Percentiles rank a stretch among this genome's conserved stretches.
Conservation (phyloP, 169 alveolate species). For the Eimeria sp. region DNA sequence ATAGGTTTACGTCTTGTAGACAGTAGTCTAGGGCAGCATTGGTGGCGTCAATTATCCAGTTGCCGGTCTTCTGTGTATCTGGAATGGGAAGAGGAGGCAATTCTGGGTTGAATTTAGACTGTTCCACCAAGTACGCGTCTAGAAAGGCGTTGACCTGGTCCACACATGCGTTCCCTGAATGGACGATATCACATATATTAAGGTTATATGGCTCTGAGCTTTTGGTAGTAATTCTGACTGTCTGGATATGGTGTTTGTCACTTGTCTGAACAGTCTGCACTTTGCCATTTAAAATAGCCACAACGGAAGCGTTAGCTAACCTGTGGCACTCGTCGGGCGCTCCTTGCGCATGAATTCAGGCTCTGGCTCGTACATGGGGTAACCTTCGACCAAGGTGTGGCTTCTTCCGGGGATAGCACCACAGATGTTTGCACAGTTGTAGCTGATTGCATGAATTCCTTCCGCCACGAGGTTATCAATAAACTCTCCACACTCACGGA, state of each 20-base stretch:
- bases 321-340: slow-evolving; percentile 80
- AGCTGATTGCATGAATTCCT: slow-evolving; percentile 65
- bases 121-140: slow-evolving; percentile 78
- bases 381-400: slow-evolving; percentile 73
- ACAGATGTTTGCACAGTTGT: slow-evolving; percentile 6
- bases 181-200: neutral
- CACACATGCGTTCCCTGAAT: slow-evolving; percentile 76
- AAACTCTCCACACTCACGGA: slow-evolving; percentile 74
- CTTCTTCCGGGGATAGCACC: slow-evolving; percentile 43
- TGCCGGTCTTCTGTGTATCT: slow-evolving; percentile 80
- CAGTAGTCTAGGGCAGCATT: slow-evolving; percentile 78
- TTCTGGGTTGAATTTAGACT: neutral
- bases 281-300: neutral
- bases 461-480: slow-evolving; percentile 78
- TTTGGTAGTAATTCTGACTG: neutral
- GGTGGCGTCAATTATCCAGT: slow-evolving; percentile 80
- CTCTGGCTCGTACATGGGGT: slow-evolving; percentile 82
- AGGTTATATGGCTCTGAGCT: neutral
- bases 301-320: slow-evolving; percentile 5
- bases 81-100: slow-evolving; percentile 77
- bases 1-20: slow-evolving; percentile 54
- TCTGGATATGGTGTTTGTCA: neutral
- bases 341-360: slow-evolving; percentile 68
- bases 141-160: slow-evolving; percentile 83
- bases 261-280: neutral